Conservation (phyloP, 352 stramenopile genomes). For the Thraustochytrium sp. region DNA sequence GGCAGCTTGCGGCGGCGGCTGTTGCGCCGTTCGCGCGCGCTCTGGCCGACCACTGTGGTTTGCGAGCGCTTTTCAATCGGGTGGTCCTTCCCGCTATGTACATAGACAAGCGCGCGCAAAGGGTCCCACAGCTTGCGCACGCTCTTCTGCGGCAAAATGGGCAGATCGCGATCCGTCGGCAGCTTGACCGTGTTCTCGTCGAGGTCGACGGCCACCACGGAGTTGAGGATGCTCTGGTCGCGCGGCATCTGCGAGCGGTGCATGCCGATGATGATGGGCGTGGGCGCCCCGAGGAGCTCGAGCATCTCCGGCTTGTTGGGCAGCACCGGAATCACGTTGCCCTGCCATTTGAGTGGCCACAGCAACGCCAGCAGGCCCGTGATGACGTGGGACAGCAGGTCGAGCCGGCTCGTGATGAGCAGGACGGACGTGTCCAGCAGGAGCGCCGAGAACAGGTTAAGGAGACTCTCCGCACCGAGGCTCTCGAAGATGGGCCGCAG, state of each 20-base stretch:
- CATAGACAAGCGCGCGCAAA: neutral
- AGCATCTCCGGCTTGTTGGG: conserved; percentile 37
- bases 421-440: conserved; percentile 2
- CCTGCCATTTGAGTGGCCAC: conserved; percentile 37
- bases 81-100: neutral
- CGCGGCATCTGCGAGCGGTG: conserved; percentile 1
- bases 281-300: conserved; percentile 18
- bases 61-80: conserved; percentile 1
- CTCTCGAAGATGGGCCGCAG: conserved; percentile 37
- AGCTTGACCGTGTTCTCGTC: conserved; percentile 36
- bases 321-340: conserved; percentile 2
- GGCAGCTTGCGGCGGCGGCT: neutral
- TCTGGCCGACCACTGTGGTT: neutral
- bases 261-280: conserved; percentile 29
- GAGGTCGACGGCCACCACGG: conserved; percentile 42
- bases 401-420: neutral
- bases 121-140: neutral
- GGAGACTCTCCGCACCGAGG: conserved; percentile 15
- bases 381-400: conserved; percentile 11
- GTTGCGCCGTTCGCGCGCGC: neutral
- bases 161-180: neutral
- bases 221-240: neutral
- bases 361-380: conserved; percentile 16
- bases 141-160: neutral
- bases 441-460: conserved; percentile 28